These are phyloP conservation scores for Leptosphaerulina australis DNA, from an alignment of 2,329 filamentous ascomycete species.

Conservation along the genomic window DNA sequence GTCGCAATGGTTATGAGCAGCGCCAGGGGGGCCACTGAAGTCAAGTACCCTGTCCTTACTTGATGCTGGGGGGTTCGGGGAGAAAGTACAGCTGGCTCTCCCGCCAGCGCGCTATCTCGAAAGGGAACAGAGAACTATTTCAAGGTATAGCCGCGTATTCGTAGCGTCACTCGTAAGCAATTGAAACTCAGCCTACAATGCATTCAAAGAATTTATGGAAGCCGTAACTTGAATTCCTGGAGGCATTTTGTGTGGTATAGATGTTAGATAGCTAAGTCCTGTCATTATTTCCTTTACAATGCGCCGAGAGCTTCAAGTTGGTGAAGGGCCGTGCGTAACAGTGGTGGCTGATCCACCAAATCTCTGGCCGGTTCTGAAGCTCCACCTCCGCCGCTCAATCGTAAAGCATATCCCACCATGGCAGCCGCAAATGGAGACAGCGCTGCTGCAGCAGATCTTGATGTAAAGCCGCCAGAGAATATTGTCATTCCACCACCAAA, in stretches of 20 bases:
- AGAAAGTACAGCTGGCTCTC: slow-evolving; percentile 41
- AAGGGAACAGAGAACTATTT: slow-evolving; percentile 34
- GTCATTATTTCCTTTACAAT: not conserved
- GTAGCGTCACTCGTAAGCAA: slow-evolving; percentile 3
- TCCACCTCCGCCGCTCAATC: slow-evolving; percentile 19
- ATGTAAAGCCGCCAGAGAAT: slow-evolving; percentile 74
- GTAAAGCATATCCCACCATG: slow-evolving; percentile 27
- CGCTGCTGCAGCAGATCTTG: slow-evolving; percentile 27
- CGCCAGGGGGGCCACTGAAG: slow-evolving; percentile 30
- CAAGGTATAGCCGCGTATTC: slow-evolving; percentile 18
- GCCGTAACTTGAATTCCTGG: too few relatives aligned
- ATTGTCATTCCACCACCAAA: slow-evolving; percentile 85
- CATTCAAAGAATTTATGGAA: too few relatives aligned
- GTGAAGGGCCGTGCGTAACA: slow-evolving; percentile 5
- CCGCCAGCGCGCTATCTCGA: slow-evolving; percentile 22
- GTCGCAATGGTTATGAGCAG: slow-evolving; percentile 31
- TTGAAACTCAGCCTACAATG: too few relatives aligned
- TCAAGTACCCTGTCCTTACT: slow-evolving; percentile 38
- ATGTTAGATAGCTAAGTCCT: too few relatives aligned
- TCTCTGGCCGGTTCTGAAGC: slow-evolving; percentile 11
- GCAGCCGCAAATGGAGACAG: slow-evolving; percentile 38
- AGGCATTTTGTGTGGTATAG: too few relatives aligned
- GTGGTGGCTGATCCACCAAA: slow-evolving; percentile 20
- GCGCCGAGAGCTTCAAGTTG: slow-evolving; percentile 8
- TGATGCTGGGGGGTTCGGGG: slow-evolving; percentile 12